Conservation (phyloP, 169 alveolate species). For the Theileria equi region DNA sequence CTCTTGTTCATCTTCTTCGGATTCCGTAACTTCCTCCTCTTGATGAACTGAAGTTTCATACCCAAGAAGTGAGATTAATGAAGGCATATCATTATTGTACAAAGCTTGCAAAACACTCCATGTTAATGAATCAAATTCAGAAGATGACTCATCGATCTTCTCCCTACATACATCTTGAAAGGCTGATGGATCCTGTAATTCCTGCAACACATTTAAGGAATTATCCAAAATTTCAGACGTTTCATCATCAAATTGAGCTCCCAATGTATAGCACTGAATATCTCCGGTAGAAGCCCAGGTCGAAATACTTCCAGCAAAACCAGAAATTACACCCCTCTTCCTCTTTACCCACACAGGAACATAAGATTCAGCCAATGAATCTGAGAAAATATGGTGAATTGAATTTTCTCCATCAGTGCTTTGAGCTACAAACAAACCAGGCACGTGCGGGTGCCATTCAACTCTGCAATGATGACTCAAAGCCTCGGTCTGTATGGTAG, state of each 20-base stretch:
- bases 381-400: conserved; percentile 31
- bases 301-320: conserved; percentile 50
- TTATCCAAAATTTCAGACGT: conserved; percentile 25
- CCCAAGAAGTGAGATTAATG: conserved; percentile 27
- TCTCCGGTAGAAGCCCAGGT: conserved; percentile 44
- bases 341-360: conserved; percentile 48
- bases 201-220: conserved; percentile 33
- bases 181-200: conserved; percentile 16
- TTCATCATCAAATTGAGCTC: conserved; percentile 28
- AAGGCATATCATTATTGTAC: conserved; percentile 7
- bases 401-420: conserved; percentile 45
- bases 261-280: conserved; percentile 23
- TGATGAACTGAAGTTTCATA: not conserved
- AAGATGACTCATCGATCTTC: conserved; percentile 20
- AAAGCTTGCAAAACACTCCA: conserved; percentile 61
- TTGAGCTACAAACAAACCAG: conserved; percentile 56
- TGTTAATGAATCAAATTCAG: conserved; percentile 57
- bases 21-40: not conserved
- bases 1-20: not conserved
- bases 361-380: conserved; percentile 18
- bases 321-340: conserved; percentile 36
- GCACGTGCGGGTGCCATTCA: conserved; percentile 60
- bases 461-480: conserved; percentile 49
- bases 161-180: conserved; percentile 20
- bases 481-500: conserved; percentile 58